Evolutionary conservation across 148 eudicot species (phyloP), one percentile per base, ranked within the genome.

Genomic region (Rhododendron simsii): DNA sequence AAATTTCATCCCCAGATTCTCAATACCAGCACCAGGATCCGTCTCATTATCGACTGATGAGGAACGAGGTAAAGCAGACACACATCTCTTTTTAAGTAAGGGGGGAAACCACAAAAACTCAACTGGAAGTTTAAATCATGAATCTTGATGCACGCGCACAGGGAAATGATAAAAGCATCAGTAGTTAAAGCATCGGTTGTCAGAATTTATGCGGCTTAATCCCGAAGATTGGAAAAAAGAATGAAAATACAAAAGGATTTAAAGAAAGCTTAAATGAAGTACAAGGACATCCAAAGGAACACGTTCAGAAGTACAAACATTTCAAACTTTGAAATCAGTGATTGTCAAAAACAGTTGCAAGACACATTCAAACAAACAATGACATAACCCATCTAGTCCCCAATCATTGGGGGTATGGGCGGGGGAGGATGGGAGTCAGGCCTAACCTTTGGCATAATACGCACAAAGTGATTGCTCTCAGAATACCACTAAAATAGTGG

Each of bases 1-100:
- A 35, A 86, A 81, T 81, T 88, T 90, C 81, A 80, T 84, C n/a
- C 83, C 89, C 75, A 67, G 75, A 78, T 81, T 87, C 26, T 83
- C 87, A 65, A 81, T 85, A 69, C 85, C 89, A 87, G 89, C 81
- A 67, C 55, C 59, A 61, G 65, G 67, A 51, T 73, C 57, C 33
- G 67, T 84, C 82, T 75, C 84, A 81, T 80, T 85, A 88, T 87
- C 73, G 37, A 39, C 90, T 88, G 87, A 85, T 39, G 48, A 28
- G 74, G 50, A 85, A 73, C n/a, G 69, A 37, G 57, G 50, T 84
- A 85, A 91, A 47, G 37, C 37, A 81, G 14, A 28, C 16, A 39
- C n/a, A 76, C 23, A 3, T 41, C 47, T 35, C 8, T 63, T 47
- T 47, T 15, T 55, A 28, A 39, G 11, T n/a, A 71, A 59, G 85